phyloP scores from a whole-genome alignment of 2,329 filamentous ascomycete species.

The Colletotrichum ledebouriae region DNA sequence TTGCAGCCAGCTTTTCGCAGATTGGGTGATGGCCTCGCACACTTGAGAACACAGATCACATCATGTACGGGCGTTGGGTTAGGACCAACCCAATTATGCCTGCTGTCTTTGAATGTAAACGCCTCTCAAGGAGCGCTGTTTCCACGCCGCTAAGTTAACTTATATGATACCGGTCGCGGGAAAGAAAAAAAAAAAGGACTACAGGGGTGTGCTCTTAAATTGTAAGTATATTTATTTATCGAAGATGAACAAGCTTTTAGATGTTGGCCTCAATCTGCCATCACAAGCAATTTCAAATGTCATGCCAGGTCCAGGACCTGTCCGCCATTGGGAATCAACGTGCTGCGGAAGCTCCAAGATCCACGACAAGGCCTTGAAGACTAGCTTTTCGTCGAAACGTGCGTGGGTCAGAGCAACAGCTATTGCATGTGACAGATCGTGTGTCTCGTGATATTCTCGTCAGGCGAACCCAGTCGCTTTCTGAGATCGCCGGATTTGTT shows the following conservation, averaged over 20 bases:
- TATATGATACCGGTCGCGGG: too few species aligned
- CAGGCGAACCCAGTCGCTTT: conserved; percentile 4
- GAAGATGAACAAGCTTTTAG: conserved; percentile 7
- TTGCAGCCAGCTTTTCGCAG: neutral
- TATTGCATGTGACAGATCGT: neutral
- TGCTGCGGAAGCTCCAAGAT: conserved; percentile 17
- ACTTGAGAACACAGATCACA: too few species aligned
- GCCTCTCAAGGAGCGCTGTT: too few species aligned
- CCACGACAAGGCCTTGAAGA: conserved; percentile 7
- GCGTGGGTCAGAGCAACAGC: neutral
- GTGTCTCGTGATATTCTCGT: neutral
- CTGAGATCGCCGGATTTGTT: neutral
- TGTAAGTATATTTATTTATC: neutral
- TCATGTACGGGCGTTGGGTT: too few species aligned
- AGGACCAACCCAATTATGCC: too few species aligned
- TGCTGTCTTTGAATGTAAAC: too few species aligned
- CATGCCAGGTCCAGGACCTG: neutral
- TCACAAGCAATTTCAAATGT: neutral
- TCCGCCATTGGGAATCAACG: rapidly evolving
- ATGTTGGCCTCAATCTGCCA: neutral
- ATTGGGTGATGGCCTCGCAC: conserved; percentile 14
- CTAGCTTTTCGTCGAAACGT: neutral
- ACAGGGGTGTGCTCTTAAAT: too few species aligned
- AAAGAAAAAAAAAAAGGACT: too few species aligned
- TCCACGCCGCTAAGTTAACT: too few species aligned